phyloP scores from a whole-genome alignment of 805 yeast species.

The Saturnispora mendoncae region DNA sequence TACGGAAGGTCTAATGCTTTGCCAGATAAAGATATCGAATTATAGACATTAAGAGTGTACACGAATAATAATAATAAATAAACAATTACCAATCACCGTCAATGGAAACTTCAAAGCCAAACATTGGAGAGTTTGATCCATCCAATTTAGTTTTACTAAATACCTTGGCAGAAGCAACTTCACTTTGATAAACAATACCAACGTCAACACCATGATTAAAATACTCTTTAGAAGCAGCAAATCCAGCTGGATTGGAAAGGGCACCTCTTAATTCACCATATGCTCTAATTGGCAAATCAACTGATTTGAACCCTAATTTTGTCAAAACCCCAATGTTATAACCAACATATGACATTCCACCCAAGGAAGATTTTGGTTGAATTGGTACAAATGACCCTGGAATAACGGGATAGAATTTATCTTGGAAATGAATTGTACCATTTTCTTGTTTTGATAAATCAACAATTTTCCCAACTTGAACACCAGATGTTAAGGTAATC shows the following conservation, averaged over 20 bases:
- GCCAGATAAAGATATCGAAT: no score
- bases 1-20: no score
- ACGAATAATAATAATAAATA: not conserved
- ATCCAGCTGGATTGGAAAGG: constrained; percentile 1
- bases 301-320: constrained; percentile 8
- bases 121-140: not conserved
- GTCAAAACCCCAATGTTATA: constrained; percentile 11
- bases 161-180: constrained; percentile 10
- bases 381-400: constrained; percentile 19
- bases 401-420: constrained; percentile 61
- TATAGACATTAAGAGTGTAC: not conserved
- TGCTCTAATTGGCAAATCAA: constrained; percentile 12
- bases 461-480: constrained; percentile 49
- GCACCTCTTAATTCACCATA: constrained; percentile 12
- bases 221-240: not conserved
- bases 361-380: constrained; percentile 13
- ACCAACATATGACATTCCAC: constrained; percentile 13
- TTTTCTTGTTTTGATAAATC: constrained; percentile 22
- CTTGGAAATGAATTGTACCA: constrained; percentile 50
- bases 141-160: constrained; percentile 9
- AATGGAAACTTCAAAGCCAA: constrained; percentile 15
- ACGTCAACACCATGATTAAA: constrained; percentile 13
- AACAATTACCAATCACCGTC: constrained; percentile 13
- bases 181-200: constrained; percentile 13
- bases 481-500: constrained; percentile 41